These are phyloP conservation scores for Tolypocladium endophyticum DNA, from an alignment of 2,329 filamentous ascomycete species.

Conservation along the genomic window DNA sequence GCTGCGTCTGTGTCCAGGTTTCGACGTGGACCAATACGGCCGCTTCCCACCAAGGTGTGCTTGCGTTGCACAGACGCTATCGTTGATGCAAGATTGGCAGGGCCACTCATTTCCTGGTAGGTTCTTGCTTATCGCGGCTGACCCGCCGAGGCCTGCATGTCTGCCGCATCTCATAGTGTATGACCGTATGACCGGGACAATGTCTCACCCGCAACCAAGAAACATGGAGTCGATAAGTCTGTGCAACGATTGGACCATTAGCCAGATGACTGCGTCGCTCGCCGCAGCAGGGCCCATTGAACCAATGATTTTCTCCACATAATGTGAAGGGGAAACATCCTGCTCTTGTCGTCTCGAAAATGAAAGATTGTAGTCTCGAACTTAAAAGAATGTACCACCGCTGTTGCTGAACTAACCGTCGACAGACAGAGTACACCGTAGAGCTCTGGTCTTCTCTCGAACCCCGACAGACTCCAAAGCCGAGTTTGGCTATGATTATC, in stretches of 20 bases:
- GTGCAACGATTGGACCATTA: neutral
- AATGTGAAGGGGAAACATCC: neutral
- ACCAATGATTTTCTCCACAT: no score
- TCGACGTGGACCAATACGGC: neutral
- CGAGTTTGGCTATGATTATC: no score
- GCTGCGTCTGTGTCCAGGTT: neutral
- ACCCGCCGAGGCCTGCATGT: neutral
- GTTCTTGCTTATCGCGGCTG: neutral
- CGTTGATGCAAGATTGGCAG: neutral
- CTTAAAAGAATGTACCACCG: neutral
- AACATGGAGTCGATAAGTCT: neutral
- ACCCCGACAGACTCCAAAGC: neutral
- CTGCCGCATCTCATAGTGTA: neutral
- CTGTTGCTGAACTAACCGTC: neutral
- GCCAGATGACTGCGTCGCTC: neutral
- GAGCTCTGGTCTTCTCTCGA: neutral
- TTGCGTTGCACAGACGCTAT: neutral
- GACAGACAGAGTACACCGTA: neutral
- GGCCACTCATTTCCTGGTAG: neutral
- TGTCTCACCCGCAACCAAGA: neutral
- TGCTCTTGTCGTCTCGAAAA: neutral
- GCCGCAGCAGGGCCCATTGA: neutral
- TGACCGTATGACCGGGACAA: neutral
- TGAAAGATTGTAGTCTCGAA: no score
- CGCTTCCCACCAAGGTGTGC: neutral